These are phyloP conservation scores for Leccinum subtestaceum DNA, from an alignment of 768 basidiomycete species.

Conservation along the genomic window DNA sequence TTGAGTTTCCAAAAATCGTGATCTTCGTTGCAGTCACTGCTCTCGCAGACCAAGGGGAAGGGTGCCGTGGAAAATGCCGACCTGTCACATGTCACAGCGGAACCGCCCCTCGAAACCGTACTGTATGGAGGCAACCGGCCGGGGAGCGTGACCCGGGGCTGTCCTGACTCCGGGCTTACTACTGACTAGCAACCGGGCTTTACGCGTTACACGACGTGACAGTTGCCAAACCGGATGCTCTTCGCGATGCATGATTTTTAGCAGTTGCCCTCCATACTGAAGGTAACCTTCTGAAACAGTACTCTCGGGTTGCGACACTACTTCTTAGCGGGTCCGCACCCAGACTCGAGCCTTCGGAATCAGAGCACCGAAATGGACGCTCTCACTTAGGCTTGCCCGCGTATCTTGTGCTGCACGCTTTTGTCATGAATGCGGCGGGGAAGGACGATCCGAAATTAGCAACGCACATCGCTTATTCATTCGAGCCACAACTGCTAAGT, in stretches of 20 bases:
- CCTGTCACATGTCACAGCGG: background rate
- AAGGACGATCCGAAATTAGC: background rate
- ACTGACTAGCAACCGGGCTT: too few relatives aligned
- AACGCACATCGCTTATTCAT: background rate
- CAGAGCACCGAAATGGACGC: background rate
- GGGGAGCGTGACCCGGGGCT: too few relatives aligned
- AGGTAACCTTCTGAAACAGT: too few relatives aligned
- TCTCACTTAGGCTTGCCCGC: background rate
- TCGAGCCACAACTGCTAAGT: background rate
- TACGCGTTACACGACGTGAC: too few relatives aligned
- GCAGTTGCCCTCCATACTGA: too few relatives aligned
- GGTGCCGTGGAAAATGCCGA: background rate
- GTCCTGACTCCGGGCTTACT: too few relatives aligned
- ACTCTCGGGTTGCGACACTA: background rate
- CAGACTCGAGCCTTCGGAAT: background rate
- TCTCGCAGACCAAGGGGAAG: background rate
- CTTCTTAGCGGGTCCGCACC: too few relatives aligned
- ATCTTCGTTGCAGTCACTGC: background rate
- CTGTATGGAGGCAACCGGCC: background rate
- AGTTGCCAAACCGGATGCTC: too few relatives aligned
- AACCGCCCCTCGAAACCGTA: background rate
- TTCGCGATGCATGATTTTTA: too few relatives aligned
- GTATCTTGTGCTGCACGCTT: background rate
- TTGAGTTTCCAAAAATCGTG: background rate
- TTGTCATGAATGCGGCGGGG: background rate